Percentiles rank a stretch among this genome's conserved stretches.
Evolutionary conservation across 768 basidiomycete genomes (phyloP).

Genomic region (Phylloporus sp.): DNA sequence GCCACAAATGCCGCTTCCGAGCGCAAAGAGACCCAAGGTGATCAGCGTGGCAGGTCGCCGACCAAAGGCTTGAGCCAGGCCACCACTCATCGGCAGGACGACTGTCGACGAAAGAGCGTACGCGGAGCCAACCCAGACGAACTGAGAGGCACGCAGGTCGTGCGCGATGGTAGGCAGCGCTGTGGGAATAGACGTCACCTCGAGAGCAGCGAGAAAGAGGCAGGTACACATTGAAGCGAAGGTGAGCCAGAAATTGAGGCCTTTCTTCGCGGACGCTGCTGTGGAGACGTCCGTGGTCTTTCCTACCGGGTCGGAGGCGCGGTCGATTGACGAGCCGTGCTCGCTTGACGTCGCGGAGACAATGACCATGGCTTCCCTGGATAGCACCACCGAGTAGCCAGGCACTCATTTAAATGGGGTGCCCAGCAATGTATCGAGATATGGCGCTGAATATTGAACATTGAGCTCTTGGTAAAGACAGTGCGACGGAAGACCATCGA

Average conservation of each 20-base stretch:
- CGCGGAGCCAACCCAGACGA: constrained; percentile 36
- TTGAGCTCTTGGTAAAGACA: too few species aligned
- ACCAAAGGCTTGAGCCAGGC: constrained; percentile 30
- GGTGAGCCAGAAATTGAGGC: constrained; percentile 25
- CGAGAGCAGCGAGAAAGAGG: constrained; percentile 27
- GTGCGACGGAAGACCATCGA: not conserved
- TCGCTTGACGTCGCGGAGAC: constrained; percentile 1
- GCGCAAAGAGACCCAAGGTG: constrained; percentile 24
- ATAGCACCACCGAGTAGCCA: not conserved
- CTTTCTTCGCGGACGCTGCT: constrained; percentile 2
- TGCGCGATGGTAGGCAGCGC: constrained; percentile 34
- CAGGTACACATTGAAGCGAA: constrained; percentile 24
- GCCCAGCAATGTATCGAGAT: not conserved
- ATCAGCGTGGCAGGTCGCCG: constrained; percentile 25
- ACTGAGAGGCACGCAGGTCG: constrained; percentile 24
- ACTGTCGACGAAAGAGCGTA: constrained; percentile 36
- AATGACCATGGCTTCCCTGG: not conserved
- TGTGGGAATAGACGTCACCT: constrained; percentile 24
- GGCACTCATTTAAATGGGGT: constrained; percentile 1
- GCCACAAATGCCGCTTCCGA: constrained; percentile 37
- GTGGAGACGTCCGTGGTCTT: not conserved
- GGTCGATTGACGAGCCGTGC: not conserved
- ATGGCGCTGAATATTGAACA: not conserved
- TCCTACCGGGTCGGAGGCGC: not conserved
- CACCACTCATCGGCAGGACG: constrained; percentile 34